Evolutionary conservation across 2,329 filamentous ascomycete genomes (phyloP).

Genomic region (Thermomyces lanuginosus): DNA sequence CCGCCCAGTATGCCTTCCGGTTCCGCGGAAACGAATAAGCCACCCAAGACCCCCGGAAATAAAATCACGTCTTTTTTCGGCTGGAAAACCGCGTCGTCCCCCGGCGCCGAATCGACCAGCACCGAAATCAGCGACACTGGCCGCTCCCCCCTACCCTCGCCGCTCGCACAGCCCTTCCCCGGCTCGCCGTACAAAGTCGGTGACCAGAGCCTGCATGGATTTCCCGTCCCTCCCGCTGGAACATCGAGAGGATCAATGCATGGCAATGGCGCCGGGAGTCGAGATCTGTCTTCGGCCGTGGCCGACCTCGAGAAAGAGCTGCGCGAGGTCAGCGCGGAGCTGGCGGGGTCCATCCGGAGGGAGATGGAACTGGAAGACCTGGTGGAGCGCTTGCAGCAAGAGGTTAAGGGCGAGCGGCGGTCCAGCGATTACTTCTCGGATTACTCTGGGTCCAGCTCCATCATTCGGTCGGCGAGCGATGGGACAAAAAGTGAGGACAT

Average conservation of each 20-base stretch:
- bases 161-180: constrained; percentile 26
- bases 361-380: constrained; percentile 96
- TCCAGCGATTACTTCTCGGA: constrained; percentile 98
- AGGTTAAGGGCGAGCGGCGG: constrained; percentile 50
- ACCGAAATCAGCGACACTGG: constrained; percentile 48
- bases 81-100: constrained; percentile 42
- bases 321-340: constrained; percentile 78
- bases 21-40: constrained; percentile 19
- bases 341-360: constrained; percentile 79
- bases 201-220: constrained; percentile 36
- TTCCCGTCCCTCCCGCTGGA: constrained; percentile 22
- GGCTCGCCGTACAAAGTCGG: constrained; percentile 29
- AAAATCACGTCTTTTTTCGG: constrained; percentile 52
- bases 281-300: too few species aligned
- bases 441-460: constrained; percentile 74
- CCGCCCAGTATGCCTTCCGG: constrained; percentile 20
- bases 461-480: constrained; percentile 44
- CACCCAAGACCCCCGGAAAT: constrained; percentile 36
- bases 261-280: constrained; percentile 19
- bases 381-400: constrained; percentile 71
- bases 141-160: constrained; percentile 42
- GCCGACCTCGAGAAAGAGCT: constrained; percentile 89
- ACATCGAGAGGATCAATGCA: constrained; percentile 30
- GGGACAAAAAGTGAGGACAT: constrained; percentile 48
- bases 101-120: constrained; percentile 41